These are phyloP conservation scores for Zymoseptoria ardabiliae DNA, from an alignment of 2,329 filamentous ascomycete species.

Conservation along the genomic window DNA sequence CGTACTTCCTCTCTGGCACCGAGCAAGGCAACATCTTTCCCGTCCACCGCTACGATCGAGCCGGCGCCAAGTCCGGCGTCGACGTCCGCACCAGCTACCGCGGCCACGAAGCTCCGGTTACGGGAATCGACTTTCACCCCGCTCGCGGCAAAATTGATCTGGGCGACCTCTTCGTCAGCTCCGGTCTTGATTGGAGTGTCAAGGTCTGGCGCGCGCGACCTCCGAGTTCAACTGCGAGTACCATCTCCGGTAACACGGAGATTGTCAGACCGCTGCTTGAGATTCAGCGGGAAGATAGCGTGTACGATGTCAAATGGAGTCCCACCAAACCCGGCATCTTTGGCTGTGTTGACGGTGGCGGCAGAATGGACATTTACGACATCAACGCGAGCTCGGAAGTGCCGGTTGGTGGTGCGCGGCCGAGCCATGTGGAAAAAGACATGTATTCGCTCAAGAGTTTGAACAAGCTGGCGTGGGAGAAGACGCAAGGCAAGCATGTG, in stretches of 20 bases:
- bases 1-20: slow-evolving; percentile 93
- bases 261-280: slow-evolving; percentile 63
- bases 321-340: slow-evolving; percentile 92
- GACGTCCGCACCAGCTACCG: slow-evolving; percentile 82
- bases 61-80: slow-evolving; percentile 91
- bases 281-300: slow-evolving; percentile 87
- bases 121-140: slow-evolving; percentile 93
- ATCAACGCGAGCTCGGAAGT: slow-evolving; percentile 88
- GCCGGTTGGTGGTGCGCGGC: slow-evolving; percentile 65
- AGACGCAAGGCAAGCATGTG: slow-evolving; percentile 74
- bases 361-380: slow-evolving; percentile 91
- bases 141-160: slow-evolving; percentile 87
- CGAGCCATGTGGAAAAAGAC: slow-evolving; percentile 31
- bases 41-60: slow-evolving; percentile 93
- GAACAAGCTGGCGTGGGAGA: slow-evolving; percentile 93
- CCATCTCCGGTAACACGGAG: slow-evolving; percentile 37
- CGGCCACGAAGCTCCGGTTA: slow-evolving; percentile 87
- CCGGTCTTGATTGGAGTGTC: slow-evolving; percentile 91
- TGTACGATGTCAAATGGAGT: slow-evolving; percentile 95
- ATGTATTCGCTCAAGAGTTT: slow-evolving; percentile 58
- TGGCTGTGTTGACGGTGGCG: slow-evolving; percentile 86
- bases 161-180: slow-evolving; percentile 86
- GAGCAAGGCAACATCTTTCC: slow-evolving; percentile 96
- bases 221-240: slow-evolving; percentile 59
- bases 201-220: slow-evolving; percentile 93